These are phyloP conservation scores for Verticillium albo-atrum DNA, from an alignment of 2,329 filamentous ascomycete species.

Conservation along the genomic window DNA sequence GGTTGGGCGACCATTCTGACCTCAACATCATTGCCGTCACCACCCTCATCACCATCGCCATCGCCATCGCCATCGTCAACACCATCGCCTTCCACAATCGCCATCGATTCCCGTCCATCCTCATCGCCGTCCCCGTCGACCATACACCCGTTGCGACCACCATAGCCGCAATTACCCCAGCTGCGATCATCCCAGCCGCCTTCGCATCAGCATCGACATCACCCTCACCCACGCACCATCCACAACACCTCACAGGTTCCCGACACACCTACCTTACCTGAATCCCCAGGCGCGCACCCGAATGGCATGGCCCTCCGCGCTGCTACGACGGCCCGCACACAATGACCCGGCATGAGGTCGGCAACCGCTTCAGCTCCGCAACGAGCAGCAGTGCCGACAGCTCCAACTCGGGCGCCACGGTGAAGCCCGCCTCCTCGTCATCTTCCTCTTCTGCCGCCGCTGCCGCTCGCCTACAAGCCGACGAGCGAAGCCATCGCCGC, in stretches of 20 bases:
- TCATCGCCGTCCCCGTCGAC: no score
- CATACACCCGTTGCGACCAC: no score
- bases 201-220: no score
- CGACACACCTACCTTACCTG: background rate
- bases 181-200: no score
- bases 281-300: background rate
- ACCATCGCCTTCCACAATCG: no score
- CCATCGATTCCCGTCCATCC: no score
- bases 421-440: conserved; percentile 41
- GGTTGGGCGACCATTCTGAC: no score
- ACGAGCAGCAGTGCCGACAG: conserved; percentile 64
- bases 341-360: conserved; percentile 65
- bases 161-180: no score
- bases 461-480: conserved; percentile 19
- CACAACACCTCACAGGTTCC: background rate
- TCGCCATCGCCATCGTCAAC: no score
- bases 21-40: no score
- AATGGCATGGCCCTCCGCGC: conserved; percentile 12
- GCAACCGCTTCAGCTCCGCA: conserved; percentile 60
- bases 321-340: conserved; percentile 32
- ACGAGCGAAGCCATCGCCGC: conserved; percentile 37
- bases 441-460: conserved; percentile 23
- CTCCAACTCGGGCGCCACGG: conserved; percentile 62
- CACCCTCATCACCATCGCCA: no score
- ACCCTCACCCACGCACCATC: background rate